Percentiles rank a stretch among this genome's conserved stretches.
phyloP scores from a whole-genome alignment of 208 protist species.

The Porcisia hertigi region DNA sequence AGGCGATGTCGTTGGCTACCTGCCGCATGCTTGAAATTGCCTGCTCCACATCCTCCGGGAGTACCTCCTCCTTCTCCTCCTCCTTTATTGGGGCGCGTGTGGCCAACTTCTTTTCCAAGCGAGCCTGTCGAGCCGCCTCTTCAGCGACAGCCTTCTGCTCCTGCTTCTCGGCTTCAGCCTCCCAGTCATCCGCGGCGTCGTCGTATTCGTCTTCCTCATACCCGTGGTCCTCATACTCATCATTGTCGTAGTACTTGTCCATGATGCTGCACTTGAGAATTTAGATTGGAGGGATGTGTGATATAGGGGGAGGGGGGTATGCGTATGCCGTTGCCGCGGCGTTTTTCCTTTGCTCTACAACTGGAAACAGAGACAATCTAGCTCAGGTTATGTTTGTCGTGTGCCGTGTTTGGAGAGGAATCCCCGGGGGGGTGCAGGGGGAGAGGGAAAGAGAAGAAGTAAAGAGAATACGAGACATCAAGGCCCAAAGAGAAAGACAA shows the following conservation, averaged over 20 bases:
- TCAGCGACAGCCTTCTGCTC: slow-evolving; percentile 63
- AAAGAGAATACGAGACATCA: not conserved
- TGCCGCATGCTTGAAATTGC: slow-evolving; percentile 61
- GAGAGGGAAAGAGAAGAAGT: not conserved
- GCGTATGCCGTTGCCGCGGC: not conserved
- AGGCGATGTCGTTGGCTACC: slow-evolving; percentile 51
- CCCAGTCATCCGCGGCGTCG: slow-evolving; percentile 87
- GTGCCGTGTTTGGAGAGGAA: no score
- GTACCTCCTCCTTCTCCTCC: slow-evolving; percentile 43
- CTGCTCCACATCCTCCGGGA: slow-evolving; percentile 51
- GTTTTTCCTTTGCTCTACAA: not conserved
- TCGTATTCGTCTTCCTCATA: slow-evolving; percentile 65
- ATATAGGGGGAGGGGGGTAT: not conserved
- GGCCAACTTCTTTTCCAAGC: slow-evolving; percentile 61
- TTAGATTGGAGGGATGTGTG: not conserved
- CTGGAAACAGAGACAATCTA: not conserved
- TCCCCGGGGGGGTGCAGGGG: not conserved
- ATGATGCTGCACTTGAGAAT: slow-evolving; percentile 2
- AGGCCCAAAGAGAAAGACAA: not conserved
- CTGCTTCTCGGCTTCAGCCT: slow-evolving; percentile 64
- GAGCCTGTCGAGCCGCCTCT: slow-evolving; percentile 47
- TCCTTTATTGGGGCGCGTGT: slow-evolving; percentile 57
- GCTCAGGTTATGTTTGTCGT: no score
- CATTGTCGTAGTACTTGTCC: slow-evolving; percentile 40
- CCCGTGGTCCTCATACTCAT: slow-evolving; percentile 37